Conservation (phyloP, 192 early-diverging fungal species). For the Chytriomyces sp. region DNA sequence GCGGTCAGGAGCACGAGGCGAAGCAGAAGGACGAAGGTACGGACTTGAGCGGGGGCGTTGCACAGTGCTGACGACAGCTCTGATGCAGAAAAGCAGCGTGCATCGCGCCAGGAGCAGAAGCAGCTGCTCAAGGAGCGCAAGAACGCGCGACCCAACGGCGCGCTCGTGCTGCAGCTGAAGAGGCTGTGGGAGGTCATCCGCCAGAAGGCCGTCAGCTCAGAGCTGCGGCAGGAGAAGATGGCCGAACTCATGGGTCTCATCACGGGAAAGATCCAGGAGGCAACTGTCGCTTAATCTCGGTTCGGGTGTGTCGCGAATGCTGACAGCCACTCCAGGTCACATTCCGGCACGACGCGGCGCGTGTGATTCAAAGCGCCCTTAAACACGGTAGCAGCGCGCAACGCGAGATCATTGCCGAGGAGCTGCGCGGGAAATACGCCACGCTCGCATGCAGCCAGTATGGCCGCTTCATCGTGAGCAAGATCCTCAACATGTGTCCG, state of each 20-base stretch:
- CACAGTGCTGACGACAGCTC: no score
- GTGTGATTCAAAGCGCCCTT: constrained; percentile 88
- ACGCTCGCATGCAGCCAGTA: constrained; percentile 78
- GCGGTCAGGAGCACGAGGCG: no score
- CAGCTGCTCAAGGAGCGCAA: constrained; percentile 57
- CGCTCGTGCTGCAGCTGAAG: constrained; percentile 73
- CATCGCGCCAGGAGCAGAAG: constrained; percentile 47
- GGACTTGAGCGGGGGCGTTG: no score
- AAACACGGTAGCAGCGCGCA: constrained; percentile 84
- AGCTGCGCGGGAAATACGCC: constrained; percentile 76
- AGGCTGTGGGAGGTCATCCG: constrained; percentile 86
- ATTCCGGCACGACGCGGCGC: constrained; percentile 94
- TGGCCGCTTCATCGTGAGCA: constrained; percentile 85
- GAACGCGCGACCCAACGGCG: constrained; percentile 64
- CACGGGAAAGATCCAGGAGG: constrained; percentile 77
- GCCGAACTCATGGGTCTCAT: constrained; percentile 79
- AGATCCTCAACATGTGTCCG: constrained; percentile 82
- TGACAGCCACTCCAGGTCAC: constrained; percentile 52
- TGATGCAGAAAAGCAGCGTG: constrained; percentile 33
- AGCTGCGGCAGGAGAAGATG: constrained; percentile 69
- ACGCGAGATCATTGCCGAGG: constrained; percentile 74
- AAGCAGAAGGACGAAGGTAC: no score
- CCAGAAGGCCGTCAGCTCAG: constrained; percentile 65
- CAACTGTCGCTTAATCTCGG: constrained; percentile 5
- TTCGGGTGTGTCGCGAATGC: not conserved